These are phyloP conservation scores for Trifolium fragiferum DNA, from an alignment of 306 rosid genomes.

Conservation along the genomic window DNA sequence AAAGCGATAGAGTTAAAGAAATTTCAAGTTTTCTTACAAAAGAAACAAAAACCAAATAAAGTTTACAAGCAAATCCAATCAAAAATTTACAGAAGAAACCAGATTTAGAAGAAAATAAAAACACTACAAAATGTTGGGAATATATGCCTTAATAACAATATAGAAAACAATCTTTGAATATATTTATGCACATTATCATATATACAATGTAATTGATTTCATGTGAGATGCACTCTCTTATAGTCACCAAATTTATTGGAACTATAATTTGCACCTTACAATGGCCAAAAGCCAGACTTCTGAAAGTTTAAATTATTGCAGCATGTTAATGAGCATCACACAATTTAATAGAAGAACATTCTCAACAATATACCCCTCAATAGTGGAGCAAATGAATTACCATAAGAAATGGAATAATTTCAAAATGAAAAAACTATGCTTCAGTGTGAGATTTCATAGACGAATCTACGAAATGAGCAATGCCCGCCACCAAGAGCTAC, in stretches of 20 bases:
- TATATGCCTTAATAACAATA: not conserved
- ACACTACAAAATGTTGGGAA: not conserved
- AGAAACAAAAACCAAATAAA: not conserved
- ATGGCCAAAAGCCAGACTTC: not conserved
- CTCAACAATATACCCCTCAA: slow-evolving; percentile 3
- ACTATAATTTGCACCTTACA: slow-evolving; percentile 17
- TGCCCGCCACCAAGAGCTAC: slow-evolving; percentile 58
- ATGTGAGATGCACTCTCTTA: not conserved
- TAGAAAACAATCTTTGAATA: slow-evolving; percentile 16
- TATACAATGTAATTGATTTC: not conserved
- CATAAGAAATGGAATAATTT: slow-evolving; percentile 2
- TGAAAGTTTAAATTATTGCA: slow-evolving; percentile 2
- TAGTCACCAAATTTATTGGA: not conserved
- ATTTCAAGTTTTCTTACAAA: slow-evolving; percentile 3
- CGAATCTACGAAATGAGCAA: slow-evolving; percentile 43
- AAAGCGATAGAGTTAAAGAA: not conserved
- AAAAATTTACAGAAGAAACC: not conserved
- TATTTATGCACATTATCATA: slow-evolving; percentile 6
- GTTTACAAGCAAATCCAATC: slow-evolving; percentile 5
- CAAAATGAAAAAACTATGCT: slow-evolving; percentile 10
- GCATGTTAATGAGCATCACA: slow-evolving; percentile 29
- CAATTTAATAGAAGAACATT: not conserved
- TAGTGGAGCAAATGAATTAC: not conserved
- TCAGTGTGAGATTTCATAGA: not conserved
- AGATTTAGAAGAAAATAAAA: not conserved